Evolutionary conservation across 495 filamentous ascomycete genomes (phyloP), one percentile per base, ranked within the genome.

Genomic region (Cladorrhinum samala): DNA sequence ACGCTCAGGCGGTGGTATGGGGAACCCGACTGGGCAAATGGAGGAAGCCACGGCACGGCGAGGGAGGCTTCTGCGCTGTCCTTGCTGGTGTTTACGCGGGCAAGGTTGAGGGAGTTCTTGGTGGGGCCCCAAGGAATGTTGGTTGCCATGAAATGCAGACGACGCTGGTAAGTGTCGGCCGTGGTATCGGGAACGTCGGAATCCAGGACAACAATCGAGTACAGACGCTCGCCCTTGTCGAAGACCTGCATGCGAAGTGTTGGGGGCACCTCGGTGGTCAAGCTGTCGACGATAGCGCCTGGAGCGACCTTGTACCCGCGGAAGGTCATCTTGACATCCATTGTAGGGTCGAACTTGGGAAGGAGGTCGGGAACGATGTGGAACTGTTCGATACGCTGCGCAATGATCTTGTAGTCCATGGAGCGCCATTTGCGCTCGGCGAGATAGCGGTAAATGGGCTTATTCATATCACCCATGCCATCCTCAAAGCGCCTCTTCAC

Each of bases 401-500:
- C 77, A 44, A 95, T 77, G 53, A 96, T 73, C 55, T 84, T 82
- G 72, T 90, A 88, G 57, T 83, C 77, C 58, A 73, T 58, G 47
- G 62, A 59, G 53, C 86, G 81, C 94, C 94, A 99, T 75, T 92
- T 88, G 50, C 75, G 74, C 65, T 96, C 80, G 49, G 91, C 87
- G 44, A 97, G 82, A 66, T 86, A 84, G 37, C 92, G 89, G 76
- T 99, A 99, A 66, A 99, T 87, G 36, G 93, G 94, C 69, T 95
- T 93, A 71, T 82, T 85, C 91, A 96, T 92, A 65, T 96, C 89
- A 46, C 93, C 89, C 59, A 81, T 69, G 11, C 92, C 91, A 75
- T 96, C 89, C 64, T 99, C 93, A 62, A 96, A 96, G 57, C 81
- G 87, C 68, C 89, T 87, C 81, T 96, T 97, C 40, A 97, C 88